Base-by-base conservation (phyloP, 1,284 basidiomycete genomes). In the Trichosporon asahii region DNA sequence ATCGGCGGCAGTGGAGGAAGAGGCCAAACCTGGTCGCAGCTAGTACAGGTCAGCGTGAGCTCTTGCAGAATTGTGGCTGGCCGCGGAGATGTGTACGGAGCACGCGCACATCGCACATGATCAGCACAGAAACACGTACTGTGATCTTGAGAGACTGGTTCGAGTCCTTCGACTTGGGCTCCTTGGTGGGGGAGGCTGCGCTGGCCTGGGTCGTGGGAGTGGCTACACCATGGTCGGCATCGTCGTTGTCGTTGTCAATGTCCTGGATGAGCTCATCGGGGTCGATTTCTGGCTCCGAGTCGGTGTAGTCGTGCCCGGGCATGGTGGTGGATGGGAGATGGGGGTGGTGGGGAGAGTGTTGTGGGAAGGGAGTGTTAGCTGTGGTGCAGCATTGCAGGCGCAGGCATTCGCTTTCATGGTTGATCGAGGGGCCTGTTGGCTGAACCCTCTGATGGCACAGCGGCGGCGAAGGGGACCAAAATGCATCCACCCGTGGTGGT, bases 251-350 rank as follows among this genome's bases (percentile, higher is more conserved):
- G 25, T 29, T 27, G 55, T 60, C 55, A 23, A 18, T 31, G 53
- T 61, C 64, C 44, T 33, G 60, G 49, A 67, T 40, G 29, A 64
- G 64, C 21, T 67, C 69, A 25, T 46, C 31, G 46, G 60, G 18
- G 31, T 72, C 73, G 44, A 53, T 61, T 12, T 74, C 76, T 4
- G 65, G 66, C 66, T 78, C 77, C 21, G 74, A 75, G 64, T 78
- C 77, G n/a, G 79, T 78, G 65, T 75, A 75, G 65, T 75, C 74
- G 46, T 69, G 72, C 8, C 72, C 33, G n/a, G 74, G 70, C 68
- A 69, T 72, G 40, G 64, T 72, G 40, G 64, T 64, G 68, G 55
- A 40, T 63, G 70, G n/a, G n/a, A n/a, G n/a, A 8, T 33, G 60
- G 14, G 44, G 46, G 25, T 25, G 66, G 25, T 40, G 60, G 9